A percentile compares a stretch with the other conserved stretches of the same genome.
phyloP scores from a whole-genome alignment of 139 green algal genomes.

The Micromonas commoda region DNA sequence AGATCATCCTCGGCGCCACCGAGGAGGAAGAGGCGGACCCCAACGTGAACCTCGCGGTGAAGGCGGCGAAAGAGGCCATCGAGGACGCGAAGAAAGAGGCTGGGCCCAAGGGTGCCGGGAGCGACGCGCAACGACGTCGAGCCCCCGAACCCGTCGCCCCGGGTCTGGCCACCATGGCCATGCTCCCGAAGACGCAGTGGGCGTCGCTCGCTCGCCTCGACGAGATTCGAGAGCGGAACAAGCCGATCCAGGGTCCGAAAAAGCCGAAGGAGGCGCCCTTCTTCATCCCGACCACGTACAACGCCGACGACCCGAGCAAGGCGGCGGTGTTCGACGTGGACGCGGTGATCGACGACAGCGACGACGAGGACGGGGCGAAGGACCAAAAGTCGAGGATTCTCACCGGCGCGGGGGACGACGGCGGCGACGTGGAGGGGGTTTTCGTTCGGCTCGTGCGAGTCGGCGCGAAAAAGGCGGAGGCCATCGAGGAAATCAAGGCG shows the following conservation, averaged over 20 bases:
- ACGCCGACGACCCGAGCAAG: neutral
- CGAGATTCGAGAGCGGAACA: conserved; percentile 57
- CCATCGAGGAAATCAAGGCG: no score
- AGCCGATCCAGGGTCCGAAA: conserved; percentile 72
- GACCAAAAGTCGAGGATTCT: neutral
- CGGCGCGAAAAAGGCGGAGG: no score
- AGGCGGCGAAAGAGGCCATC: neutral
- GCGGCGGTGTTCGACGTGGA: neutral
- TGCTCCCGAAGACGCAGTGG: conserved; percentile 86
- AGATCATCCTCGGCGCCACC: conserved; percentile 13
- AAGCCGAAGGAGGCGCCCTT: conserved; percentile 93
- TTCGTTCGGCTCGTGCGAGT: neutral
- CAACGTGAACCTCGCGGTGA: neutral
- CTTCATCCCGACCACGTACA: conserved; percentile 79
- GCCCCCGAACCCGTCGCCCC: conserved; percentile 51
- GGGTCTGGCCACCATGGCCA: conserved; percentile 70
- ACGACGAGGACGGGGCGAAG: neutral
- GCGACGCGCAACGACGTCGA: neutral
- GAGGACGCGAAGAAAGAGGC: neutral
- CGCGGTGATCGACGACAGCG: neutral
- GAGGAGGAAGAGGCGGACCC: conserved; percentile 26
- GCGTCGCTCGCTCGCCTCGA: conserved; percentile 70
- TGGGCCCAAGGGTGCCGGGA: neutral
- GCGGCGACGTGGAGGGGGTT: neutral
- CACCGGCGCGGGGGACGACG: neutral